Evolutionary conservation across 208 protist genomes (phyloP).

Genomic region (Leishmania mexicana): DNA sequence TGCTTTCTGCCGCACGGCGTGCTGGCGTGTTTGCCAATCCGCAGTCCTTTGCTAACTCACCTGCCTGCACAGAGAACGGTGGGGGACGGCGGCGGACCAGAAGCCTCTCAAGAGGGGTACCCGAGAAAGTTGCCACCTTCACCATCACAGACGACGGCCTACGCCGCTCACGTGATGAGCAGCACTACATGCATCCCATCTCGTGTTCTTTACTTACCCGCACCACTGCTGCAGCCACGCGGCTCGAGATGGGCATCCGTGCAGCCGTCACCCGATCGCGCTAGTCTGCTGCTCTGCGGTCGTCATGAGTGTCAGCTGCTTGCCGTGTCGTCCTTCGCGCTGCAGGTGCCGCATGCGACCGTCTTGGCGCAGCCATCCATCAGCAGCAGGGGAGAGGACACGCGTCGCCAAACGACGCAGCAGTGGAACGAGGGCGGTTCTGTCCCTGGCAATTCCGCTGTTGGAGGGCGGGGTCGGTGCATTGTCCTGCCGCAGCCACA

Average conservation of each 20-base stretch:
- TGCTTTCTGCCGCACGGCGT: background rate
- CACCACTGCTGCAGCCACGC: slow-evolving; percentile 9
- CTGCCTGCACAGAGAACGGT: background rate
- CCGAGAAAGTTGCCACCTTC: background rate
- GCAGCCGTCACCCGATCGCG: slow-evolving; percentile 24
- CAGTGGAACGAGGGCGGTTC: background rate
- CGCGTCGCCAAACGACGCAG: background rate
- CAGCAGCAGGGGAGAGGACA: background rate
- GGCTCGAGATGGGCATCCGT: slow-evolving; percentile 18
- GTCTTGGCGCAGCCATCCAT: background rate
- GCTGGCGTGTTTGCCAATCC: background rate
- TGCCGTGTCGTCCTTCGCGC: slow-evolving; percentile 3
- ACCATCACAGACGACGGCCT: background rate
- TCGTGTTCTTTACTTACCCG: slow-evolving; percentile 14
- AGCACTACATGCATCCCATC: slow-evolving; percentile 21
- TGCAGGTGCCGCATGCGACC: background rate
- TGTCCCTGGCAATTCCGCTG: background rate
- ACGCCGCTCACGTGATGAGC: background rate
- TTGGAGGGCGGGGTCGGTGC: background rate
- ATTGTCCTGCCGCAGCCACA: slow-evolving; percentile 31
- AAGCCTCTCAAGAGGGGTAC: too few species aligned
- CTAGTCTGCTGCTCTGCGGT: slow-evolving; percentile 27
- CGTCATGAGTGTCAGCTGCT: slow-evolving; percentile 31
- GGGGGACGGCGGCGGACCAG: background rate
- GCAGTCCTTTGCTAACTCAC: background rate